Evolutionary conservation across 441 rosid species (phyloP), one percentile per base, ranked within the genome.

Genomic region (Hura crepitans): DNA sequence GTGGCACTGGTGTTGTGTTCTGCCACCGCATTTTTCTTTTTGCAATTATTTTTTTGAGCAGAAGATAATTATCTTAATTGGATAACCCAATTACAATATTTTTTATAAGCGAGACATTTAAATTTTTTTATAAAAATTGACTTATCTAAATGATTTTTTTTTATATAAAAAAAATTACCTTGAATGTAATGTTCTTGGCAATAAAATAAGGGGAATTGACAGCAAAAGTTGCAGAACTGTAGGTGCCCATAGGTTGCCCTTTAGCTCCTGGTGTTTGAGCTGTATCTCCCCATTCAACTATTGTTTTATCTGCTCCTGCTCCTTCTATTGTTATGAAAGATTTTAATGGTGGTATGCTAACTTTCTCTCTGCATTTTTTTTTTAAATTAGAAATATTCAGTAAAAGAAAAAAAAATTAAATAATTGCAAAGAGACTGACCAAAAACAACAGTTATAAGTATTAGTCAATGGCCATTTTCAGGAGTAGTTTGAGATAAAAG

Each of bases 211-310:
- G 92, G 7, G 97, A 81, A 60, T 95, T 90, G 11, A 95, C 97
- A 5, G 93, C 95, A 69, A 95, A 95, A 31, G 99, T 90, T 47
- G 99, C 99, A 15, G 99, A 95, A 63, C 31, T 68, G 72, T 69
- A 89, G 2, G 97, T 95, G 14, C 99, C 99, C 75, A 90, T 50
- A 0, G 89, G 97, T 12, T 70, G 82, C 18, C 99, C 97, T 73
- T 10, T 86, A 6, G 89, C 65, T 5, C 93, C 97, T 2, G 78
- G 91, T 14, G 90, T 95, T 78, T 92, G 89, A 70, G 99, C 99
- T 0, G 93, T 95, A 85, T 95, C 99, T 67, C 97, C 97, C 97
- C 97, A 92, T 81, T 95, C 81, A 50, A 95, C 92, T 5, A 80
- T 85, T 47, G 99, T 95, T 62, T 82, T 87, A 35, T 90, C 96